These are phyloP conservation scores for Albatrellus ellisii DNA, from an alignment of 768 basidiomycete species.

Conservation along the genomic window DNA sequence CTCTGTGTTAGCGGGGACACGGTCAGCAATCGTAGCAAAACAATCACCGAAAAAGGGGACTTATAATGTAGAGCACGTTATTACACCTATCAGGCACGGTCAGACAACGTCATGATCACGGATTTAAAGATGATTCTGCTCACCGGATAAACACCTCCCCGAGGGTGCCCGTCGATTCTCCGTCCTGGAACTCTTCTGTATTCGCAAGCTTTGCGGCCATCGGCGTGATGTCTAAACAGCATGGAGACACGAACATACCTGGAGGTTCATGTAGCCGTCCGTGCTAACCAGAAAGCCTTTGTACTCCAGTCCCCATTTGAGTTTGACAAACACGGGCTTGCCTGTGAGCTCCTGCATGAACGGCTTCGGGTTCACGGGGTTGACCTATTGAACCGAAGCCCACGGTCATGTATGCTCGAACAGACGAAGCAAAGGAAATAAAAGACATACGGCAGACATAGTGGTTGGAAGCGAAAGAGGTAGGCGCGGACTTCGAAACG, in stretches of 20 bases:
- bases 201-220: conserved; percentile 75
- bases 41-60: background rate
- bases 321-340: conserved; percentile 85
- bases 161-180: conserved; percentile 88
- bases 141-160: conserved; percentile 98
- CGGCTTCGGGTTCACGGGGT: conserved; percentile 97
- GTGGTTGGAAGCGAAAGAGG: conserved; percentile 31
- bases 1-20: conserved; percentile 8
- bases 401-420: background rate
- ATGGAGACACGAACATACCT: conserved; percentile 36
- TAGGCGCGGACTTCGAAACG: conserved; percentile 30
- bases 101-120: conserved; percentile 3
- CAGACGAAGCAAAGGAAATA: background rate
- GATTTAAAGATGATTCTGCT: conserved; percentile 16
- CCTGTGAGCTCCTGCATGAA: conserved; percentile 98
- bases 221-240: background rate
- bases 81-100: conserved; percentile 52
- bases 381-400: conserved; percentile 35
- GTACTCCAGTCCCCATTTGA: conserved; percentile 99
- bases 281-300: conserved; percentile 98
- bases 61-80: conserved; percentile 84
- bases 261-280: conserved; percentile 99
- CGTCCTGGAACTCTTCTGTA: conserved; percentile 96
- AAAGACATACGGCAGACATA: conserved; percentile 50
- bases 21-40: background rate